These are phyloP conservation scores for Erodium chrysanthum DNA, from an alignment of 441 rosid species.

Conservation along the genomic window DNA sequence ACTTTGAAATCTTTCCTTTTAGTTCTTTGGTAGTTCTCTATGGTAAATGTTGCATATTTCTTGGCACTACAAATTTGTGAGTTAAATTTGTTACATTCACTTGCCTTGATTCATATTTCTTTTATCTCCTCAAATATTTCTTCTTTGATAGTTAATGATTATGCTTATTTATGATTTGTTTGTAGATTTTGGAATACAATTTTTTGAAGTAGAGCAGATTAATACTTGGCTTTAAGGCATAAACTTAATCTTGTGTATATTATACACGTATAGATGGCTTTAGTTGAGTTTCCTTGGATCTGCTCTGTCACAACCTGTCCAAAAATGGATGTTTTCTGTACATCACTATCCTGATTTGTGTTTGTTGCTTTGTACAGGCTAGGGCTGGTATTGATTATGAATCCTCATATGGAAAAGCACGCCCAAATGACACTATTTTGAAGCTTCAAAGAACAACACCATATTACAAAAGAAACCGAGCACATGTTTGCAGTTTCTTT, in stretches of 20 bases:
- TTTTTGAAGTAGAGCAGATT: neutral
- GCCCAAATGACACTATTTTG: constrained; percentile 69
- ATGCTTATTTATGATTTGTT: neutral
- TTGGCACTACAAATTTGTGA: neutral
- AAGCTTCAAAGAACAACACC: constrained; percentile 90
- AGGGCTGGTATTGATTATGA: constrained; percentile 93
- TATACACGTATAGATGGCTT: neutral
- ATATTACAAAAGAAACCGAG: constrained; percentile 75
- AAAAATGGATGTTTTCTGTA: constrained; percentile 1
- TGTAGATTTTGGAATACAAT: neutral
- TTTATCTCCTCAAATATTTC: neutral
- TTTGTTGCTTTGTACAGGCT: constrained; percentile 37
- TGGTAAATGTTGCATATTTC: neutral
- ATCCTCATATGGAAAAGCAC: constrained; percentile 71
- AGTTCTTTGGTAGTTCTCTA: neutral
- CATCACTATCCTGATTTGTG: neutral
- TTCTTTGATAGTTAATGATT: neutral
- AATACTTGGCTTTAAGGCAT: neutral
- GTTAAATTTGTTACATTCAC: neutral
- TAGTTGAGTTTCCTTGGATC: neutral
- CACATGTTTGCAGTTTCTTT: constrained; percentile 89
- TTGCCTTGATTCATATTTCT: neutral
- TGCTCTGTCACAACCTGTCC: neutral
- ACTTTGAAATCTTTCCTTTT: neutral
- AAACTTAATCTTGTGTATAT: neutral